Base-by-base conservation (phyloP, 2,329 filamentous ascomycete genomes). In the Westerdykella aurantiaca region DNA sequence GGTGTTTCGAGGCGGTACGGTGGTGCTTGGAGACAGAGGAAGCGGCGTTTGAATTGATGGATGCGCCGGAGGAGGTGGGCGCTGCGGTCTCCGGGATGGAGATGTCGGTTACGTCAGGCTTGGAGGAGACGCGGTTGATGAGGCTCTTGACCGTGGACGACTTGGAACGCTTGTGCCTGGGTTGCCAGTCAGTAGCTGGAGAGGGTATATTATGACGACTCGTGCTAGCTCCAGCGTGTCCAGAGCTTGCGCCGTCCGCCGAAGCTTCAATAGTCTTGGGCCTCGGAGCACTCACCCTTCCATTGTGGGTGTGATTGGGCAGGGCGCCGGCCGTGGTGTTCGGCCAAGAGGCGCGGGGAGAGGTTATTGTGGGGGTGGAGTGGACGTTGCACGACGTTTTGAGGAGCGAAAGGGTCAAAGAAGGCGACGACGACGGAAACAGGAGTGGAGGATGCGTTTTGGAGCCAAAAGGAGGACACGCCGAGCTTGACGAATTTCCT, bases 131-230 rank as follows among this genome's bases (percentile, higher is more conserved):
- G 37, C 58, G 55, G n/a, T 52, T 53, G 22, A 69, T 57, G 39
- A 69, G 60, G 43, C 63, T 58, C 53, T 65, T 66, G 39, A 68
- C 66, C 43, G 52, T 59, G 49, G 49, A 50, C 40, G 64, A 67
- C 56, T 69, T 69, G 60, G 64, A 66, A 45, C 71, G 68, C 58
- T 72, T 72, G 61, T 71, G 69, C 37, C 64, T 66, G 55, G 33
- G 3, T 16, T 18, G 33, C 33, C 33, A 13, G 13, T 35, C 25
- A 29, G 25, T 29, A 9, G 25, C 25, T 29, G 25, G 4, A 3
- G 25, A 29, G 25, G 9, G 25, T 29, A 9, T 10, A 9, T 10
- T 12, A 9, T 12, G 10, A 29, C 25, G 9, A n/a, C n/a, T n/a
- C n/a, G n/a, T n/a, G n/a, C n/a, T n/a, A n/a, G n/a, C n/a, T n/a